Evolutionary conservation across 1,139 yeast species (phyloP).

Genomic region (Kurtzmaniella quercitrusa): DNA sequence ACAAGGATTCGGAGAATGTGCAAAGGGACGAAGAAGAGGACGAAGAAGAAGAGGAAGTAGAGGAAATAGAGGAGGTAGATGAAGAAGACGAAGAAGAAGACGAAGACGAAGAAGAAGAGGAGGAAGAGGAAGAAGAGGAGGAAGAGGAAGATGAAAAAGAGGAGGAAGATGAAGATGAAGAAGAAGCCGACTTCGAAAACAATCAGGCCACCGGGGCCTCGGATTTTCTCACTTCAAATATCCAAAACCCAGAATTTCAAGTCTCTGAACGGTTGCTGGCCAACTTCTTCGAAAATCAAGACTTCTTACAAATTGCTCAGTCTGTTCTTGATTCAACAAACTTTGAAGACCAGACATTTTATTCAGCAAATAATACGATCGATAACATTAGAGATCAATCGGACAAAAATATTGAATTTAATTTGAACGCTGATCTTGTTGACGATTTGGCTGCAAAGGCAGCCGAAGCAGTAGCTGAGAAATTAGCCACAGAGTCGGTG

Average conservation of each 20-base stretch:
- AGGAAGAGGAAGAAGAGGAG: slow-evolving; percentile 6
- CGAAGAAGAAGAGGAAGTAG: neutral
- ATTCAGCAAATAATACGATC: slow-evolving; percentile 1
- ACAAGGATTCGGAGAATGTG: neutral
- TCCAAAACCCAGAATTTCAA: neutral
- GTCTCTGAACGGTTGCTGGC: neutral
- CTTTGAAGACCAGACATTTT: neutral
- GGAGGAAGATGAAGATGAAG: slow-evolving; percentile 1
- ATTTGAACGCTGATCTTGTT: neutral
- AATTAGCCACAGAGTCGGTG: neutral
- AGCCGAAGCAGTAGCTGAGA: neutral
- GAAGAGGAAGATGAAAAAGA: slow-evolving; percentile 7
- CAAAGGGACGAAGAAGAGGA: neutral
- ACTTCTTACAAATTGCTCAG: slow-evolving; percentile 1
- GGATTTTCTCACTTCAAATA: neutral
- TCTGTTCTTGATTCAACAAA: neutral
- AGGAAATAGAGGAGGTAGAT: neutral
- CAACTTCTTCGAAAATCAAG: neutral
- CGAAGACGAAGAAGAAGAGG: slow-evolving; percentile 5
- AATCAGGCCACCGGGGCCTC: neutral
- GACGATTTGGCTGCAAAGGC: neutral
- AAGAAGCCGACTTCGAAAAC: neutral
- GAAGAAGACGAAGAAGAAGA: slow-evolving; percentile 6
- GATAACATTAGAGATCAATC: neutral
- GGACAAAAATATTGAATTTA: neutral